Conservation (phyloP, 2,329 filamentous ascomycete species). For the Colletotrichum sansevieriae region DNA sequence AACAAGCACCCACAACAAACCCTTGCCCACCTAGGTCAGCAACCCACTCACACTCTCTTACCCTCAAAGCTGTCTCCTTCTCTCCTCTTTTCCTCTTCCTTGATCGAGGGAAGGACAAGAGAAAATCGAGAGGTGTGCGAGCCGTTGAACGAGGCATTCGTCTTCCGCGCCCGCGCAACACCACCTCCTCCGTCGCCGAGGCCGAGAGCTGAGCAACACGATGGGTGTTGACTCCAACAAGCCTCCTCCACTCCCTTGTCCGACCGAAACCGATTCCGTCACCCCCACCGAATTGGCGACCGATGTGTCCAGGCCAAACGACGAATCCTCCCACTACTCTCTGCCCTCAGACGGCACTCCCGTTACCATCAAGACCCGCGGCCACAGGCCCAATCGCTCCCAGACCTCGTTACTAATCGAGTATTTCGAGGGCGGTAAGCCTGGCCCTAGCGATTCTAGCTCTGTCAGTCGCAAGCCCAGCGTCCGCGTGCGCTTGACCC, state of each 20-base stretch:
- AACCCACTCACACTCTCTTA: constrained; percentile 34
- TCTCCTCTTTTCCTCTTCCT: constrained; percentile 34
- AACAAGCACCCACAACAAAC: constrained; percentile 40
- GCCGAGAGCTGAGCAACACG: constrained; percentile 50
- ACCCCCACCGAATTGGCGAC: constrained; percentile 75
- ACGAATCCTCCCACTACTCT: constrained; percentile 81
- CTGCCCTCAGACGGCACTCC: constrained; percentile 90
- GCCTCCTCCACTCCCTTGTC: constrained; percentile 79
- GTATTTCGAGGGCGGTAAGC: constrained; percentile 88
- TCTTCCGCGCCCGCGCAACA: constrained; percentile 35
- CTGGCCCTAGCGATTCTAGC: constrained; percentile 55
- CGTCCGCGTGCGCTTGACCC: constrained; percentile 83
- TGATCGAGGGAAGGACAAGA: constrained; percentile 38
- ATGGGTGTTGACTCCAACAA: constrained; percentile 70
- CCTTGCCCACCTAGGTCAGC: constrained; percentile 40
- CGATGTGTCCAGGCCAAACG: constrained; percentile 76
- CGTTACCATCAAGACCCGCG: constrained; percentile 88
- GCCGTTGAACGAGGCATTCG: constrained; percentile 38
- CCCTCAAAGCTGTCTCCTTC: constrained; percentile 13
- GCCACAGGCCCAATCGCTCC: constrained; percentile 72
- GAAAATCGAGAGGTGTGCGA: constrained; percentile 35
- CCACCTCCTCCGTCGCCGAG: constrained; percentile 35
- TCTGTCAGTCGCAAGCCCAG: constrained; percentile 80
- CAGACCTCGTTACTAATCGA: constrained; percentile 95
- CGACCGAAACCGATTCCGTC: constrained; percentile 79